These are phyloP conservation scores for Plasmodium relictum DNA, from an alignment of 169 alveolate species.

Conservation along the genomic window DNA sequence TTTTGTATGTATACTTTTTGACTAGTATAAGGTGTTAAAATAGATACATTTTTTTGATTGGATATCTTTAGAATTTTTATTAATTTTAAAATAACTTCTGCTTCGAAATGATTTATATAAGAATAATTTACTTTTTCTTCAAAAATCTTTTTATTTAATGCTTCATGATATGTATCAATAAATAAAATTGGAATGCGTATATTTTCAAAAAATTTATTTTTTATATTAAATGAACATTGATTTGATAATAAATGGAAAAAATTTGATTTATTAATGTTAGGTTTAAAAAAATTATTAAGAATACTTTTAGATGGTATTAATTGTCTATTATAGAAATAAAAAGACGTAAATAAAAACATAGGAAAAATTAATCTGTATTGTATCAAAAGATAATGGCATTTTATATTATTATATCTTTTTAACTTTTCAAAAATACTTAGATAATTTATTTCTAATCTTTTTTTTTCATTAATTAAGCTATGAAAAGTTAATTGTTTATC, in stretches of 20 bases:
- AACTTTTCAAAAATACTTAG: conserved; percentile 61
- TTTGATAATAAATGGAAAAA: not conserved
- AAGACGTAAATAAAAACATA: conserved; percentile 63
- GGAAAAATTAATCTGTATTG: conserved; percentile 71
- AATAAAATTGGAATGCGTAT: conserved; percentile 40
- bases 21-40: conserved; percentile 60
- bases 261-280: not conserved
- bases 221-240: not conserved
- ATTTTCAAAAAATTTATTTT: not conserved
- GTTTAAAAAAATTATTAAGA: conserved; percentile 13
- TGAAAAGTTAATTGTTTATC: conserved; percentile 67
- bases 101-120: conserved; percentile 53
- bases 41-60: conserved; percentile 28
- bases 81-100: conserved; percentile 37
- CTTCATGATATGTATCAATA: conserved; percentile 50
- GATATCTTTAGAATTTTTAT: not conserved
- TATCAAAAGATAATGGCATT: conserved; percentile 30
- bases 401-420: conserved; percentile 21
- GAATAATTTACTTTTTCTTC: conserved; percentile 49
- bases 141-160: conserved; percentile 19
- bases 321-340: conserved; percentile 62
- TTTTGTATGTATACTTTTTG: conserved; percentile 55
- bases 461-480: conserved; percentile 50
- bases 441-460: conserved; percentile 64
- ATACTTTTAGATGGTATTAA: conserved; percentile 71